Evolutionary conservation across 2,329 filamentous ascomycete genomes (phyloP).

Genomic region (Aureobasidium namibiae): DNA sequence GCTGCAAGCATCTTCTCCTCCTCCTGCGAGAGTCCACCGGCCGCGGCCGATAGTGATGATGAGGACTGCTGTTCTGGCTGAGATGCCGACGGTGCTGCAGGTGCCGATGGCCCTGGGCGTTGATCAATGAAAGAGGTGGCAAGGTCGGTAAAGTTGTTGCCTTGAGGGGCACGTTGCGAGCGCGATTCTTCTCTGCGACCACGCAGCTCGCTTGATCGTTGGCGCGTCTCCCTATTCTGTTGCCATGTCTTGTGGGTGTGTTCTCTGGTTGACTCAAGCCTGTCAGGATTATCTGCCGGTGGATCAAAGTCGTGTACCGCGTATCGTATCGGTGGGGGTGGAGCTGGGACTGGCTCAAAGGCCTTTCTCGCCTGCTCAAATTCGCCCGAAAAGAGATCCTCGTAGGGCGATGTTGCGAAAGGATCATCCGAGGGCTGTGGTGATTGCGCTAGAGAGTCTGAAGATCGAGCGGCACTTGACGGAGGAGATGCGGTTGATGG

Average conservation of each 20-base stretch:
- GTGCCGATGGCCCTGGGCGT: not conserved
- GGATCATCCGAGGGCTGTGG: not conserved
- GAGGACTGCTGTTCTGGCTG: not conserved
- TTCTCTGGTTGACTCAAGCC: not conserved
- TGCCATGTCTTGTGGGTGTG: not conserved
- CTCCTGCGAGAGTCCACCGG: not conserved
- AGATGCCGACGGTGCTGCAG: not conserved
- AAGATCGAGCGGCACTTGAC: not conserved
- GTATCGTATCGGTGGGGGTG: not conserved
- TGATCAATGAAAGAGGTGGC: not conserved
- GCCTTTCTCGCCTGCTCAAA: not conserved
- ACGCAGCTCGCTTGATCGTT: too few species aligned
- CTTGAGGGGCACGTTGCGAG: not conserved
- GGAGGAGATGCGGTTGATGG: not conserved
- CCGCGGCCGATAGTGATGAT: not conserved
- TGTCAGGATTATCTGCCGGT: not conserved
- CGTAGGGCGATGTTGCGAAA: not conserved
- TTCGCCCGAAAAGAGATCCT: not conserved
- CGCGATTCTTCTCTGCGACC: not conserved
- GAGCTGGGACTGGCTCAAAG: not conserved
- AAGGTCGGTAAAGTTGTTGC: not conserved
- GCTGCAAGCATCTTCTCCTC: constrained; percentile 6
- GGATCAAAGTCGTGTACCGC: not conserved
- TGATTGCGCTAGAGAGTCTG: not conserved
- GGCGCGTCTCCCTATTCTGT: not conserved